These are phyloP conservation scores for Geosmithia morbida DNA, from an alignment of 2,329 filamentous ascomycete genomes.

Conservation along the genomic window DNA sequence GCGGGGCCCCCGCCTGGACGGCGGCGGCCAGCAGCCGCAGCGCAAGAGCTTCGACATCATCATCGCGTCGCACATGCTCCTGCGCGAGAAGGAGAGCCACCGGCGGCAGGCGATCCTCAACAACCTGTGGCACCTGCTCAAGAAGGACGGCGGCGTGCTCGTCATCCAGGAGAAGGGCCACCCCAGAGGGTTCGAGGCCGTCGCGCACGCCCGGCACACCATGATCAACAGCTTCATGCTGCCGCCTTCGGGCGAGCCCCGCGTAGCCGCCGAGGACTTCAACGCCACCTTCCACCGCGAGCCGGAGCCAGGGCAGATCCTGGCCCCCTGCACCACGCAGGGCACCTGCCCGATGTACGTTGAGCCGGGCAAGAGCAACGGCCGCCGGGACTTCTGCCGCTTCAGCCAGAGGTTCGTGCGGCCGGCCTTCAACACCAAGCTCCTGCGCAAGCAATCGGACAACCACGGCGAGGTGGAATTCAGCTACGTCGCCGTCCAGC, in stretches of 20 bases:
- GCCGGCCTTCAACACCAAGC: slow-evolving; percentile 64
- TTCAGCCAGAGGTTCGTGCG: slow-evolving; percentile 83
- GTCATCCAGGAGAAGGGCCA: slow-evolving; percentile 85
- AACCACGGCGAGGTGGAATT: slow-evolving; percentile 89
- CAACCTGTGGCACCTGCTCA: slow-evolving; percentile 80
- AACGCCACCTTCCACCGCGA: slow-evolving; percentile 23
- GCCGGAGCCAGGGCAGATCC: slow-evolving; percentile 47
- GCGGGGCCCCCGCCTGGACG: slow-evolving; percentile 43
- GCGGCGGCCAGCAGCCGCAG: slow-evolving; percentile 34
- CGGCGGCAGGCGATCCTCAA: slow-evolving; percentile 66
- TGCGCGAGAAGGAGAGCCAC: slow-evolving; percentile 61
- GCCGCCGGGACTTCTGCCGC: slow-evolving; percentile 80
- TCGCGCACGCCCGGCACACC: slow-evolving; percentile 70
- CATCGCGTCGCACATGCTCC: slow-evolving; percentile 72
- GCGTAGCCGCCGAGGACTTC: slow-evolving; percentile 18
- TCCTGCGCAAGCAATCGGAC: slow-evolving; percentile 52
- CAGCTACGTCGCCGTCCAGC: slow-evolving; percentile 75
- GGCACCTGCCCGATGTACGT: slow-evolving; percentile 78
- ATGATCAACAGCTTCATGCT: slow-evolving; percentile 64
- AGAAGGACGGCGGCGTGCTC: slow-evolving; percentile 72
- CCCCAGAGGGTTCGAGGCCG: slow-evolving; percentile 79
- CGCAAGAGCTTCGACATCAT: slow-evolving; percentile 82
- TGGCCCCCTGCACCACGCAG: slow-evolving; percentile 81
- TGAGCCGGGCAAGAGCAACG: slow-evolving; percentile 50
- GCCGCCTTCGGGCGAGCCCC: slow-evolving; percentile 22